Base-by-base conservation (phyloP, 306 rosid species). In the Fragaria iinumae region DNA sequence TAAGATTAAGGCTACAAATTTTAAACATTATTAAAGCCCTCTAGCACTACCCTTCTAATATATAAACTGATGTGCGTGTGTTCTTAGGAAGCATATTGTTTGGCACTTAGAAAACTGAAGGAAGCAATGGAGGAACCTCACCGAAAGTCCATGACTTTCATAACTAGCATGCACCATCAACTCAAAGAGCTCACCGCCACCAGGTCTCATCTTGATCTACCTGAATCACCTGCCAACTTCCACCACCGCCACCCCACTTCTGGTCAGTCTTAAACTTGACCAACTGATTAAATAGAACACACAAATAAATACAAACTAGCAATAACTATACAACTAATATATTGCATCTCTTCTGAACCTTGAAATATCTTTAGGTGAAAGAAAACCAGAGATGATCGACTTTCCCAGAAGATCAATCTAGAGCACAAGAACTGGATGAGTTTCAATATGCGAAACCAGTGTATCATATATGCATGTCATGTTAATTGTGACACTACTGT, bases 51-150 rank as follows among this genome's bases (percentile, higher is more conserved):
- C 32, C 32, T 2, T 29, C 32, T 29, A 25, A 11, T 75, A 3
- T 13, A 57, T 14, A 14, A 45, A 16, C 29, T 12, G 4, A 39
- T n/a, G 12, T 70, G 38, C 14, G 41, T 76, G 38, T 21, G 39
- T 69, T 63, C 17, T 34, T 75, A 91, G 98, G 91, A 93, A 87
- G 89, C 91, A 78, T 93, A 93, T 84, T 93, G 97, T 83, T 34
- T 81, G 68, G 89, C 93, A 64, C 86, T 93, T 14, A 79, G 82
- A 14, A 86, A 89, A 89, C 87, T 93, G 57, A 93, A 89, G 81
- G 93, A 86, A 82, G 96, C 92, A 79, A 87, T 93, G 77, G 96
- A 89, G 86, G 96, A 91, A 76, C 91, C 97, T 69, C 98, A 91
- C 55, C 77, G 82, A 7, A 89, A 74, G 47, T 87, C 90, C 4